A percentile compares a stretch with the other conserved stretches of the same genome.
These are phyloP conservation scores for Colletotrichum tabaci DNA, from an alignment of 2,329 filamentous ascomycete species.

Conservation along the genomic window DNA sequence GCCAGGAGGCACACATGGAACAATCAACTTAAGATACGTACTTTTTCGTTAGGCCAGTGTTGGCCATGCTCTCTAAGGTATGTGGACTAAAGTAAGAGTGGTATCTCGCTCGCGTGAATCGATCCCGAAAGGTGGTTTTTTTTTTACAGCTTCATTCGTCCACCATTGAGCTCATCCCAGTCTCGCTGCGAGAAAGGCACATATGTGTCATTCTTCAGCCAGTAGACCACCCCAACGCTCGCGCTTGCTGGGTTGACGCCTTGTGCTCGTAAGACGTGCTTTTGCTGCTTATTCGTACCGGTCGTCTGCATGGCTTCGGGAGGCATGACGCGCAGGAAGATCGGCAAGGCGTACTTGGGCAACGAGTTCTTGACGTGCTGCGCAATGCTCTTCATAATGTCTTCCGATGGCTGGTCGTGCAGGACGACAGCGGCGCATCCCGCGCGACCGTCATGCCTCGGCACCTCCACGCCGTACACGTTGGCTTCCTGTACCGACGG, in stretches of 20 bases:
- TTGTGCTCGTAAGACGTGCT: constrained; percentile 78
- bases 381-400: constrained; percentile 72
- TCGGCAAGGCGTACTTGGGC: constrained; percentile 81
- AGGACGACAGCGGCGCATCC: constrained; percentile 83
- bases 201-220: constrained; percentile 78
- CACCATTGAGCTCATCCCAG: constrained; percentile 78
- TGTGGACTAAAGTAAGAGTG: constrained; percentile 12
- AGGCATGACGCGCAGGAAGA: constrained; percentile 80
- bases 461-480: constrained; percentile 86
- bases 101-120: constrained; percentile 37
- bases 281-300: constrained; percentile 92
- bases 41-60: constrained; percentile 1
- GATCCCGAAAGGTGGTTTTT: not conserved
- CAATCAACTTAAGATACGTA: not conserved
- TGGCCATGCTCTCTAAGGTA: constrained; percentile 4
- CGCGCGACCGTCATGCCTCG: constrained; percentile 86
- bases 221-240: constrained; percentile 68
- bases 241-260: constrained; percentile 78
- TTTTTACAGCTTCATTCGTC: constrained; percentile 77
- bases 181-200: constrained; percentile 76
- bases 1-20: not conserved
- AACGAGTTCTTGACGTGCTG: constrained; percentile 70
- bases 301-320: constrained; percentile 75
- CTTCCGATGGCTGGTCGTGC: constrained; percentile 58
- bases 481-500: constrained; percentile 81